Evolutionary conservation across 192 early-diverging fungal species (phyloP).

Genomic region (Coemansia asiatica): DNA sequence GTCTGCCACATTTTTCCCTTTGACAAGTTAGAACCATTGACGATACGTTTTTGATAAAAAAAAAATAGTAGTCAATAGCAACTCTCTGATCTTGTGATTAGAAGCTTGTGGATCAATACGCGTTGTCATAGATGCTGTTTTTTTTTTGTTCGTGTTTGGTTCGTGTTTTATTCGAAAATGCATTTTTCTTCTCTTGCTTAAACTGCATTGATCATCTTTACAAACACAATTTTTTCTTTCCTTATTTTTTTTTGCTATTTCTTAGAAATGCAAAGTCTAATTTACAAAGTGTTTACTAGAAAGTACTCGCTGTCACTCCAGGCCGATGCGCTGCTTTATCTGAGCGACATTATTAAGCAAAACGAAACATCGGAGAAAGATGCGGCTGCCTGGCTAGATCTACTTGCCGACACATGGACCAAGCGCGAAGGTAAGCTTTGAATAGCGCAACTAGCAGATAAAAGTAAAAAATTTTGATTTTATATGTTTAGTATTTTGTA

Average conservation of each 20-base stretch:
- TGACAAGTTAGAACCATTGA: neutral
- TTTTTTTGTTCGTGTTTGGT: too few relatives aligned
- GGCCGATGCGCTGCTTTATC: conserved; percentile 67
- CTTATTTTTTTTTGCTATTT: neutral
- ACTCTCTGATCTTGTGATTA: neutral
- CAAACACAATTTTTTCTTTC: neutral
- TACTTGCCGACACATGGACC: conserved; percentile 68
- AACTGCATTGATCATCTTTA: too few relatives aligned
- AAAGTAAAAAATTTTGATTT: too few relatives aligned
- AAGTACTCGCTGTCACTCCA: conserved; percentile 78
- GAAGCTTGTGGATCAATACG: too few relatives aligned
- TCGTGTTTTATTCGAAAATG: too few relatives aligned
- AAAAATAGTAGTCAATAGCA: too few relatives aligned
- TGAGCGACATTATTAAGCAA: conserved; percentile 60
- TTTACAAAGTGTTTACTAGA: conserved; percentile 74
- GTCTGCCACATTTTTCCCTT: conserved; percentile 45
- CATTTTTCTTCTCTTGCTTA: too few relatives aligned
- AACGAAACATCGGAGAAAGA: conserved; percentile 48
- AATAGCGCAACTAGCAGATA: neutral
- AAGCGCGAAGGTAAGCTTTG: conserved; percentile 66
- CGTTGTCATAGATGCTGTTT: too few relatives aligned
- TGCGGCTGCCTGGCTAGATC: conserved; percentile 63
- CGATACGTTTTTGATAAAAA: too few relatives aligned
- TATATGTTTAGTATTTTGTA: too few relatives aligned
- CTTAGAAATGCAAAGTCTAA: conserved; percentile 47